These are phyloP conservation scores for Globisporangium spiculum DNA, from an alignment of 352 stramenopile genomes.

Conservation along the genomic window DNA sequence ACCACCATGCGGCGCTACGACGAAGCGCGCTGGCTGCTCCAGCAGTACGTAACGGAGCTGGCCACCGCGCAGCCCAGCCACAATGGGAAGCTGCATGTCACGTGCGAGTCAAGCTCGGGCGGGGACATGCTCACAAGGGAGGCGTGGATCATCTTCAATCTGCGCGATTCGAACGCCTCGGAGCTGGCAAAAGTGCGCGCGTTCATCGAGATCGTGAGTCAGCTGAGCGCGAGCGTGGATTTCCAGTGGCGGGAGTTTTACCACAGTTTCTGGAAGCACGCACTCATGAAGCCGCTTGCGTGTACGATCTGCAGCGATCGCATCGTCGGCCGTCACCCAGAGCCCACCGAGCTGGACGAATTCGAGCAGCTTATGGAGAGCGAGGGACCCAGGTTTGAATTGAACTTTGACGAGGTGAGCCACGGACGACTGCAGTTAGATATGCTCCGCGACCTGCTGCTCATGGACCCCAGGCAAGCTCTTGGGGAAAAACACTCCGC, in stretches of 20 bases:
- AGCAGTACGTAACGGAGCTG: conserved; percentile 1
- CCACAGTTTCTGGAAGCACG: not conserved
- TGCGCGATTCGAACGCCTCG: not conserved
- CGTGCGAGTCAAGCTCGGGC: not conserved
- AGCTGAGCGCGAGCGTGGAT: not conserved
- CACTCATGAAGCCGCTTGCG: not conserved
- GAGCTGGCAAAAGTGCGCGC: not conserved
- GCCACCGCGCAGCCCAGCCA: not conserved
- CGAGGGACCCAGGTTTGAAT: conserved; percentile 1
- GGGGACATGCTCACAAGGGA: not conserved
- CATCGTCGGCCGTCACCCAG: not conserved
- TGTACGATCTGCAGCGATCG: not conserved
- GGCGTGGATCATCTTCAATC: not conserved
- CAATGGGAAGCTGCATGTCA: not conserved
- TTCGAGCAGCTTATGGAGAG: conserved; percentile 3
- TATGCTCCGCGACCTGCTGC: not conserved
- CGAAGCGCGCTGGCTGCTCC: not conserved
- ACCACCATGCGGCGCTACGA: not conserved
- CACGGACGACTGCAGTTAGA: not conserved
- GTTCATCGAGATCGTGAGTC: not conserved
- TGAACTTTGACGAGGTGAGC: not conserved
- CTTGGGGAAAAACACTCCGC: not conserved
- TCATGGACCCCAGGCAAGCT: not conserved
- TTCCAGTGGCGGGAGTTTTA: conserved; percentile 1
- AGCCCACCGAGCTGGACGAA: not conserved